These are phyloP conservation scores for Amylostereum areolatum DNA, from an alignment of 1,284 basidiomycete genomes.

Conservation along the genomic window DNA sequence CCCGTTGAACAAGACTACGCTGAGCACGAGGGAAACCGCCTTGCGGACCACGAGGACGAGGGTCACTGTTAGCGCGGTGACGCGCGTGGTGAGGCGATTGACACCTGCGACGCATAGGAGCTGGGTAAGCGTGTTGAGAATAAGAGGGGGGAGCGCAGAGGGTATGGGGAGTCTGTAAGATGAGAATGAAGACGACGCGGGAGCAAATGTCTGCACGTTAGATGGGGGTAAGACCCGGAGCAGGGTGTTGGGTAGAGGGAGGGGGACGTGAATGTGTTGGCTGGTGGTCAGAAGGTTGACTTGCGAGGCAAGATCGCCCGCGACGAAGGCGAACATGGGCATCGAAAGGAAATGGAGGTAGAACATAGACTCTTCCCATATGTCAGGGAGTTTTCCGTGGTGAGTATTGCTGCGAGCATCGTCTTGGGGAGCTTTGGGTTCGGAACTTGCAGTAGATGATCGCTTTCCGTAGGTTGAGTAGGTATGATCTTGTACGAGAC, in stretches of 20 bases:
- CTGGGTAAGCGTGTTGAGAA: conserved; percentile 81
- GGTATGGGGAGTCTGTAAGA: conserved; percentile 40
- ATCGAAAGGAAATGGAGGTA: conserved; percentile 76
- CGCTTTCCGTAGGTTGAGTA: conserved; percentile 54
- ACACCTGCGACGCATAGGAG: conserved; percentile 89
- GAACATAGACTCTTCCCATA: conserved; percentile 91
- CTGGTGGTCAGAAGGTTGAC: conserved; percentile 38
- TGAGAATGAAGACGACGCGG: conserved; percentile 15
- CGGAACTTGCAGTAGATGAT: not conserved
- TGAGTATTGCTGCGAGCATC: conserved; percentile 11
- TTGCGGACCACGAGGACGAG: conserved; percentile 88
- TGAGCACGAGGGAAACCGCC: conserved; percentile 78
- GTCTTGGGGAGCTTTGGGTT: conserved; percentile 9
- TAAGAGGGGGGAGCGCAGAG: conserved; percentile 58
- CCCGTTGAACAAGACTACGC: conserved; percentile 43
- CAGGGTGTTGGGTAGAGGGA: conserved; percentile 20
- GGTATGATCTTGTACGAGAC: conserved; percentile 83
- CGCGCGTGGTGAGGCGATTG: conserved; percentile 75
- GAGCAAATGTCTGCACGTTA: conserved; percentile 16
- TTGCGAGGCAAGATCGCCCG: conserved; percentile 47
- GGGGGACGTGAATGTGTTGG: conserved; percentile 21
- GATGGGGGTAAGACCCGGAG: conserved; percentile 21
- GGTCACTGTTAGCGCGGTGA: conserved; percentile 80
- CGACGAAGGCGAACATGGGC: conserved; percentile 63
- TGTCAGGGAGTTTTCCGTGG: conserved; percentile 16